A percentile compares a stretch with the other conserved stretches of the same genome.
These are phyloP conservation scores for Teratosphaeria zuluensis DNA, from an alignment of 2,329 filamentous ascomycete species.

Conservation along the genomic window DNA sequence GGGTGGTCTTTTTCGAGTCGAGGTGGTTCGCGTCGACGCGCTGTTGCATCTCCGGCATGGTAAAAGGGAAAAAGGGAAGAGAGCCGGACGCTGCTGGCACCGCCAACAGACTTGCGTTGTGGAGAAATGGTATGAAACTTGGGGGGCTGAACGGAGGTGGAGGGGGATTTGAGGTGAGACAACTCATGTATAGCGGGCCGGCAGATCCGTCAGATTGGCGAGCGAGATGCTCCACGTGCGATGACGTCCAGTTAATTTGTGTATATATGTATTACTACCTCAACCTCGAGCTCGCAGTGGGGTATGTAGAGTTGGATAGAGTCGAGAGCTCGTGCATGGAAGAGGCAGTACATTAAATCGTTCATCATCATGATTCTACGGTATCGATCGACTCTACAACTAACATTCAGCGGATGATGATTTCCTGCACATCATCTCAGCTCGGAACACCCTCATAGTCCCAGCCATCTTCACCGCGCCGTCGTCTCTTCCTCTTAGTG, in stretches of 20 bases:
- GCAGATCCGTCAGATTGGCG: not conserved
- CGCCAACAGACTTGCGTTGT: not conserved
- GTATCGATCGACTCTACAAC: not conserved
- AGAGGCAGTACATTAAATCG: not conserved
- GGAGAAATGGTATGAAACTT: not conserved
- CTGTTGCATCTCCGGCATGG: slow-evolving; percentile 17
- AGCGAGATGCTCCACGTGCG: not conserved
- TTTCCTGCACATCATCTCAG: not conserved
- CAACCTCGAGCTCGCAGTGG: too few species aligned
- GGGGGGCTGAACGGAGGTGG: not conserved
- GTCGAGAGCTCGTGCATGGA: too few species aligned
- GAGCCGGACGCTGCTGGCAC: slow-evolving; percentile 1
- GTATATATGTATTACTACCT: not conserved
- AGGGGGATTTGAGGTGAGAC: not conserved
- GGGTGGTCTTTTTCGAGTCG: slow-evolving; percentile 1
- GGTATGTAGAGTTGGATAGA: too few species aligned
- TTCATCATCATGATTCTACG: not conserved
- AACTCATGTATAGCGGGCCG: not conserved
- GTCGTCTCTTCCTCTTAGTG: slow-evolving; percentile 36
- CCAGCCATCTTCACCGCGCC: slow-evolving; percentile 42
- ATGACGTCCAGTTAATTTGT: not conserved
- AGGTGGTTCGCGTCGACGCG: slow-evolving; percentile 5
- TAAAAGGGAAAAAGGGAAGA: not conserved
- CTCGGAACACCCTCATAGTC: slow-evolving; percentile 59
- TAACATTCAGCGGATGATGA: not conserved